Evolutionary conservation across 169 alveolate genomes (phyloP), one percentile per base, ranked within the genome.

Genomic region (Condylostoma magnum): DNA sequence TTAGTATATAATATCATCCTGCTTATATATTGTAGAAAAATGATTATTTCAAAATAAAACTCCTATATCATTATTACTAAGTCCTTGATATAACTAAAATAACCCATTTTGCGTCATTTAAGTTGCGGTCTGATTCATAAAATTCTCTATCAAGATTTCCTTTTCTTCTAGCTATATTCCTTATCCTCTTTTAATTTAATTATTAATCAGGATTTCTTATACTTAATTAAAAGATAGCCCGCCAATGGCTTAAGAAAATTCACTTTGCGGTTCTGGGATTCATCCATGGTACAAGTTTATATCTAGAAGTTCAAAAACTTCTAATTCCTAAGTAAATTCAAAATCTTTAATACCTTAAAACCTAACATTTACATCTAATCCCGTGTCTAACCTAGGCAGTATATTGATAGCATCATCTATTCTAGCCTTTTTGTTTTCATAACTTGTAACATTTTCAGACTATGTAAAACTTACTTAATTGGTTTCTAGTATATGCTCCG

Each of bases 41-140:
- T 66, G 75, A 50, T 66, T 66, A 31, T 66, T 66, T 47, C 75
- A 46, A 66, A 66, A 66, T 10, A 66, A 47, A 6, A 66, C 75
- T n/a, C 53, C 12, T 0, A 66, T 6, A 27, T 25, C 25, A 27
- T 30, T 43, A 27, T 66, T 30, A 18, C 15, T n/a, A 6, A 66
- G 22, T 10, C 31, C 5, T 28, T 25, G 15, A 10, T 47, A 8
- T 30, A 66, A 10, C 15, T 15, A 15, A 12, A 1, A 8, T 10
- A 66, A 63, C 30, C 75, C 75, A 28, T 66, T n/a, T 22, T 30
- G 51, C 10, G 75, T 66, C 20, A 66, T 20, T 38, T 66, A 50
- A 30, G 53, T 46, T 22, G 58, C 33, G n/a, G 15, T 44, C n/a
- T 43, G 18, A 6, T 43, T 43, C 6, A 46, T 20, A 27, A 41